Base-by-base conservation (phyloP, 768 basidiomycete species). In the Chiua virens region DNA sequence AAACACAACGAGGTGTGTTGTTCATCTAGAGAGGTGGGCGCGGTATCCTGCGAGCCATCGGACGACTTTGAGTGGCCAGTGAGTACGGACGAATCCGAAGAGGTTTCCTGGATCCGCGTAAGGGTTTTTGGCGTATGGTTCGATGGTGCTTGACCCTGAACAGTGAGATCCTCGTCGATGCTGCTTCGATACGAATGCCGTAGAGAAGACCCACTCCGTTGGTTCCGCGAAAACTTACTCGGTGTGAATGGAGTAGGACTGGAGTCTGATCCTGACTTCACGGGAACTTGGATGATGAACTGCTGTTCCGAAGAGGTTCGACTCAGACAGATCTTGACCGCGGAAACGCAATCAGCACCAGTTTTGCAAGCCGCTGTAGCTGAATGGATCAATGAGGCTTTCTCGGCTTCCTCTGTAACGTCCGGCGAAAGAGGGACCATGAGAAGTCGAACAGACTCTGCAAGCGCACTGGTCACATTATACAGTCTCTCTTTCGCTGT, bases 281-380 rank as follows among this genome's bases (percentile, higher is more conserved):
- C 71, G 17, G 86, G 87, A 23, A 87, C 70, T 56, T 83, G 79
- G 65, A 88, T 77, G 54, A 88, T 69, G 63, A 88, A 85, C 10
- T 83, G 79, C 35, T 77, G 75, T 60, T 86, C 85, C 37, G 79
- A 78, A 13, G 77, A 69, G 20, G 85, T 75, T 45, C 85, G 79
- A 64, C 78, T 82, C 49, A 95, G 70, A 63, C 91, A 94, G 53
- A 86, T 79, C 70, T 88, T 92, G 58, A 95, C 90, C 22, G 90
- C 83, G 8, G 85, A 79, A 37, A 92, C 86, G 67, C 93, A 96
- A 55, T 97, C 94, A 11, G 87, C 85, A 25, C 91, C 92, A 23
- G 89, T 85, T 64, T 92, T 89, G 52, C 95, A 75, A 6, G 94
- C 90, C 42, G 80, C 82, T 5, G 96, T 97, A 9, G 95, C 92